Evolutionary conservation across 352 stramenopile species (phyloP), one percentile per base, ranked within the genome.

Genomic region (Phytopythium delawarense): DNA sequence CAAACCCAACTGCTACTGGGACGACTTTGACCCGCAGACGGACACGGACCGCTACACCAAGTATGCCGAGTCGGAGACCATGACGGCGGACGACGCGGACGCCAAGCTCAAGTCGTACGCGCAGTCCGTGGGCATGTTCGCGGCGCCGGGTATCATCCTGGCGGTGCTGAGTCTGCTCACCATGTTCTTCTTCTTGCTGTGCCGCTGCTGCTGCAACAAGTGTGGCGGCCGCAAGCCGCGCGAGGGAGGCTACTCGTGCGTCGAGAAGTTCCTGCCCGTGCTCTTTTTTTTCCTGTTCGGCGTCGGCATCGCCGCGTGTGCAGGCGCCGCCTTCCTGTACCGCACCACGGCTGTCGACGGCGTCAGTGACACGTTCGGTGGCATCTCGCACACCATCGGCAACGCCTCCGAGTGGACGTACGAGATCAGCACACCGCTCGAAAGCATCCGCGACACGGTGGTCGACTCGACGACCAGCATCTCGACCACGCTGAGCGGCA

Each of bases 121-220:
- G 0, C 76, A 81, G n/a, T 72, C 72, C 1, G 61, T 91, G 34
- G 62, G 75, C 46, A 73, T 79, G 25, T 88, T 88, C 35, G 63
- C 82, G 23, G 76, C 87, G 15, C 79, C 82, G 0, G 78, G 79
- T 7, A 76, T 88, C 15, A 76, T 88, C 13, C 62, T 91, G 42
- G 64, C 62, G 1, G 75, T 85, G 20, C 60, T 91, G 28, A 88
- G 76, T 62, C 13, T 91, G 28, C 62, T 91, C 39, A 89, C 76
- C 32, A 85, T 89, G 69, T 57, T 91, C 8, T 79, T 91, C 53
- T 91, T 89, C 61, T 44, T 89, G 21, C 69, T 88, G n/a, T 89
- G 78, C 32, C 82, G 82, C 50, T 91, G 79, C 70, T 89, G 82
- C 68, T 91, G 82, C 79, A 89, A 89, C 67, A 70, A 71, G 37